Percentiles rank a stretch among this genome's conserved stretches.
phyloP scores from a whole-genome alignment of 2,329 filamentous ascomycete genomes.

The Monilinia laxa region DNA sequence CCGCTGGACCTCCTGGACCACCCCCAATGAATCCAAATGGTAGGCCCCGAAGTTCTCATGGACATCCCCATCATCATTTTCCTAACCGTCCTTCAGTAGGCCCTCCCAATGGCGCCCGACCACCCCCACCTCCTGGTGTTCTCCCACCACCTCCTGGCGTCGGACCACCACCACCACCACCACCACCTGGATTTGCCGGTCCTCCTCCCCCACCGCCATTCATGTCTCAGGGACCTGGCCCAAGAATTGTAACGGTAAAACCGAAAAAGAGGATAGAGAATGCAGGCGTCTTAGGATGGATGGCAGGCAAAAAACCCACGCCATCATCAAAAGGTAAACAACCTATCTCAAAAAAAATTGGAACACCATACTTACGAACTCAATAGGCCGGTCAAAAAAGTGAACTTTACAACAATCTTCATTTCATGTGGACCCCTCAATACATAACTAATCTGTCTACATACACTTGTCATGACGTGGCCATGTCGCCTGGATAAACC shows the following conservation, averaged over 20 bases:
- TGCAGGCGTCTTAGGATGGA: slow-evolving; percentile 34
- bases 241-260: slow-evolving; percentile 20
- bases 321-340: slow-evolving; percentile 37
- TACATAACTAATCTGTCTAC: not conserved
- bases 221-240: slow-evolving; percentile 14
- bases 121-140: slow-evolving; percentile 26
- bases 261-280: slow-evolving; percentile 27
- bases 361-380: slow-evolving; percentile 17
- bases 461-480: slow-evolving; percentile 14
- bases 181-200: slow-evolving; percentile 17
- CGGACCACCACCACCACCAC: slow-evolving; percentile 24
- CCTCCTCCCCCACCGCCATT: slow-evolving; percentile 21
- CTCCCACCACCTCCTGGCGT: slow-evolving; percentile 9
- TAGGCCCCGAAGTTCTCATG: slow-evolving; percentile 26
- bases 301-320: slow-evolving; percentile 35
- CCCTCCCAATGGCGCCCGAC: slow-evolving; percentile 26
- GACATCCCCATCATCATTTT: slow-evolving; percentile 25
- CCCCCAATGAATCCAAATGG: slow-evolving; percentile 20
- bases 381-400: slow-evolving; percentile 37
- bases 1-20: slow-evolving; percentile 23
- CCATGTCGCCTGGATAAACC: slow-evolving; percentile 4
- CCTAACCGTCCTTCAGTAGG: slow-evolving; percentile 21
- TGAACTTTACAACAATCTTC: slow-evolving; percentile 31
- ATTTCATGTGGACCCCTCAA: slow-evolving; percentile 32
- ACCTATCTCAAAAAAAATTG: not conserved